Evolutionary conservation across 78 protist genomes (phyloP).

Genomic region (Dictyostelium discoideum): DNA sequence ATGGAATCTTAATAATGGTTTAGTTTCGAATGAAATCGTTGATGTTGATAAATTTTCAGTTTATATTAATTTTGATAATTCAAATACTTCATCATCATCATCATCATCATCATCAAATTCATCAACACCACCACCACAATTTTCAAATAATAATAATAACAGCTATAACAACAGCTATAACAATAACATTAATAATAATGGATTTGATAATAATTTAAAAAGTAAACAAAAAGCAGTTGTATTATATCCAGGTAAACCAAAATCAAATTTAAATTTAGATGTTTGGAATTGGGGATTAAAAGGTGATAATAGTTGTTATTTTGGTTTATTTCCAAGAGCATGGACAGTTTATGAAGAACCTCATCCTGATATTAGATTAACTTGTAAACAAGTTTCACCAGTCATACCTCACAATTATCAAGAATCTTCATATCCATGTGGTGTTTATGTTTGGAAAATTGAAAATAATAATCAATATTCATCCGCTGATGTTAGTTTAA

Average conservation of each 20-base stretch:
- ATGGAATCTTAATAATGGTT: conserved; percentile 36
- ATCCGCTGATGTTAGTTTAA: conserved; percentile 35
- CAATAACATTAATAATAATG: no score
- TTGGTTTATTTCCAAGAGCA: conserved; percentile 78
- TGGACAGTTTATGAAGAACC: conserved; percentile 87
- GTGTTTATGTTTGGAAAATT: conserved; percentile 78
- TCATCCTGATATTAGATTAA: conserved; percentile 67
- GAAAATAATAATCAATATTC: conserved; percentile 35
- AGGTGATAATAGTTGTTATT: conserved; percentile 57
- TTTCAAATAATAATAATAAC: not conserved
- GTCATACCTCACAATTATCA: conserved; percentile 74
- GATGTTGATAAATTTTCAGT: conserved; percentile 79
- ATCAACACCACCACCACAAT: not conserved
- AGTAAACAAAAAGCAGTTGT: conserved; percentile 31
- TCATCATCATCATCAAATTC: not conserved
- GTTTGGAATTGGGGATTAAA: conserved; percentile 77
- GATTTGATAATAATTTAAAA: not conserved
- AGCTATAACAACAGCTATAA: not conserved
- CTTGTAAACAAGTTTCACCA: conserved; percentile 83
- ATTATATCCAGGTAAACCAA: conserved; percentile 70
- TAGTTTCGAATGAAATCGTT: conserved; percentile 30
- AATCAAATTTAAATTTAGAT: conserved; percentile 33
- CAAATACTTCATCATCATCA: not conserved
- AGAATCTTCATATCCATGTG: conserved; percentile 77
- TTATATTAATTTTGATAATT: conserved; percentile 23